phyloP scores from a whole-genome alignment of 192 early-diverging fungal species.

The Coemansia reversa region DNA sequence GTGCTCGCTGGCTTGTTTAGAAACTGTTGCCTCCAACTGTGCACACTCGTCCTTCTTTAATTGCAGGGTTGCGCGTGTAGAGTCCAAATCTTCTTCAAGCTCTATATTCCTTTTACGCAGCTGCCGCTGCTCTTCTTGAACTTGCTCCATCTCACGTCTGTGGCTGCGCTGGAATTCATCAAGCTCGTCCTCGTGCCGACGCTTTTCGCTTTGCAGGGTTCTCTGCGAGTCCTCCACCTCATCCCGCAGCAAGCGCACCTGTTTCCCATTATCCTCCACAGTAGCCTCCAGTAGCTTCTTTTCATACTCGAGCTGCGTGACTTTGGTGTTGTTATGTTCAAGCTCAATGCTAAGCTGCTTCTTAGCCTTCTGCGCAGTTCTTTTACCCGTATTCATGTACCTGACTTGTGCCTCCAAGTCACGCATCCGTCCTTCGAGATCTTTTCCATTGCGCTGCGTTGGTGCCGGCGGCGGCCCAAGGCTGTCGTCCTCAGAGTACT shows the following conservation, averaged over 20 bases:
- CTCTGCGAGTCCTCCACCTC: conserved; percentile 11
- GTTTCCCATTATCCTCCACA: conserved; percentile 29
- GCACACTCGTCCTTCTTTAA: conserved; percentile 34
- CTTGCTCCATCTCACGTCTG: conserved; percentile 22
- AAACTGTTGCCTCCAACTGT: conserved; percentile 40
- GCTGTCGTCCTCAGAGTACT: conserved; percentile 17
- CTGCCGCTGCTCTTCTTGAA: conserved; percentile 51
- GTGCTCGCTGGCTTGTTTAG: conserved; percentile 44
- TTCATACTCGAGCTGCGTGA: conserved; percentile 44
- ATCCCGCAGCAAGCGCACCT: conserved; percentile 17
- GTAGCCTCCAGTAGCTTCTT: conserved; percentile 34
- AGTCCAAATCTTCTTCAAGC: conserved; percentile 37
- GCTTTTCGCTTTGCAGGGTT: conserved; percentile 19
- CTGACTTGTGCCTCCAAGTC: conserved; percentile 64
- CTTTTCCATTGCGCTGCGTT: conserved; percentile 26
- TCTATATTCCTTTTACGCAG: conserved; percentile 32
- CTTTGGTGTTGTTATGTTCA: conserved; percentile 51
- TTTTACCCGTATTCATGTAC: conserved; percentile 56
- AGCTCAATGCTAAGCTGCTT: conserved; percentile 56
- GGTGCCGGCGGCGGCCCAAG: conserved; percentile 36
- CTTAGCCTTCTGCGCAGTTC: conserved; percentile 53
- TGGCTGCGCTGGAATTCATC: conserved; percentile 37
- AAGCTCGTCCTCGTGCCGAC: conserved; percentile 25
- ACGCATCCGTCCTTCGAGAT: conserved; percentile 67
- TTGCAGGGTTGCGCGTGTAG: conserved; percentile 23